Evolutionary conservation across 768 basidiomycete species (phyloP).

Genomic region (Tephrocybe sp.): DNA sequence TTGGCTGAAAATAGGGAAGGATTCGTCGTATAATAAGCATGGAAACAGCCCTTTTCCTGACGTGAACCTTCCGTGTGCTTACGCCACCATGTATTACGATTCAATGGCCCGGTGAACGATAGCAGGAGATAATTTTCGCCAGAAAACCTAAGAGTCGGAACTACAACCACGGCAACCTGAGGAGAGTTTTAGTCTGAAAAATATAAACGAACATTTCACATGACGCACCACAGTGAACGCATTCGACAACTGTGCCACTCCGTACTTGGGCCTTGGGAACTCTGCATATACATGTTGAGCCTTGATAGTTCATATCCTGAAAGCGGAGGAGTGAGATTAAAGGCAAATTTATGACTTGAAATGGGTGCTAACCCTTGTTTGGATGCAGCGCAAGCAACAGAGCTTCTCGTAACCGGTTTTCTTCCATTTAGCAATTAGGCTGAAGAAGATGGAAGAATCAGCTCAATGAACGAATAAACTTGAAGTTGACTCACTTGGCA

Average conservation of each 20-base stretch:
- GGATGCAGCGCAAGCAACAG: slow-evolving; percentile 95
- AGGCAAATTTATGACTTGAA: slow-evolving; percentile 8
- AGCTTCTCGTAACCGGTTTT: slow-evolving; percentile 98
- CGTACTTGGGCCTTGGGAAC: slow-evolving; percentile 95
- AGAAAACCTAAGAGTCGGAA: slow-evolving; percentile 63
- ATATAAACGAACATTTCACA: background rate
- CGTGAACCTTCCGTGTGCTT: no score
- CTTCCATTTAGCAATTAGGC: slow-evolving; percentile 99
- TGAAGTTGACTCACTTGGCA: slow-evolving; percentile 66
- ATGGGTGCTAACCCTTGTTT: slow-evolving; percentile 65
- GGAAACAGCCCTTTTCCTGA: background rate
- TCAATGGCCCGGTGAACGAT: no score
- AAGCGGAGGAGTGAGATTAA: no score
- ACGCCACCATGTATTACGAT: no score
- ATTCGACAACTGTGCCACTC: slow-evolving; percentile 89
- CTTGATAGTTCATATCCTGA: slow-evolving; percentile 99
- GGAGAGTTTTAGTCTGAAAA: slow-evolving; percentile 11
- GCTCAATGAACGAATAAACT: background rate
- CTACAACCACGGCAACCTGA: slow-evolving; percentile 89
- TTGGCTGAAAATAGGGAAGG: background rate
- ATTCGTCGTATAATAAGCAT: background rate
- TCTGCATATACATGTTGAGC: slow-evolving; percentile 96
- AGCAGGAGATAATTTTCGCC: no score
- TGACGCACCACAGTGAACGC: slow-evolving; percentile 90
- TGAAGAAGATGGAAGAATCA: slow-evolving; percentile 26